Evolutionary conservation across 1,284 basidiomycete genomes (phyloP).

Genomic region (Malassezia japonica): DNA sequence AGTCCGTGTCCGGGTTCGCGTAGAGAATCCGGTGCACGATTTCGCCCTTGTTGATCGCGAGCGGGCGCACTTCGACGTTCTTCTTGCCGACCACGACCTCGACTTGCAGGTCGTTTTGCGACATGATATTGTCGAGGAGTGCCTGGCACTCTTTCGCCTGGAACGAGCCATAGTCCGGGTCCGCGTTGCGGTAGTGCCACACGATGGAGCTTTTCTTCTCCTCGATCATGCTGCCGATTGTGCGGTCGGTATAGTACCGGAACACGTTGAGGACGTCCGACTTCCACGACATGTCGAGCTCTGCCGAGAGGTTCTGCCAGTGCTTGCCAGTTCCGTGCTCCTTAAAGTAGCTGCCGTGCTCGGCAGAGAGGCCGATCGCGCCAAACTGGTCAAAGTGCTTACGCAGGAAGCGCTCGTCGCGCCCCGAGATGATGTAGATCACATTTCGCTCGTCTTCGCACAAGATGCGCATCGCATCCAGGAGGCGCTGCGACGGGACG

Average conservation of each 20-base stretch:
- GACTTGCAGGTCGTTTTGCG: constrained; percentile 44
- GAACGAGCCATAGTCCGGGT: constrained; percentile 77
- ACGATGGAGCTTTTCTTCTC: constrained; percentile 93
- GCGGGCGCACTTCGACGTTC: constrained; percentile 90
- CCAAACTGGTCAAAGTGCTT: constrained; percentile 78
- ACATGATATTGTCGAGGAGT: constrained; percentile 69
- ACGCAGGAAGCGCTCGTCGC: constrained; percentile 85
- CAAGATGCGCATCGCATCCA: constrained; percentile 65
- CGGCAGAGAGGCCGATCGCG: constrained; percentile 80
- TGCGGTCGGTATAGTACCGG: constrained; percentile 87
- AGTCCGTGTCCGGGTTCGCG: constrained; percentile 81
- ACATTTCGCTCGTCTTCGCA: constrained; percentile 73
- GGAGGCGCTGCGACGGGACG: constrained; percentile 65
- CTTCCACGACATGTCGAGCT: constrained; percentile 97
- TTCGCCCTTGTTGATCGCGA: constrained; percentile 95
- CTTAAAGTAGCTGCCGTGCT: constrained; percentile 87
- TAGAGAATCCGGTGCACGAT: constrained; percentile 90
- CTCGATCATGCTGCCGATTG: constrained; percentile 90
- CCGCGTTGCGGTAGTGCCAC: constrained; percentile 88
- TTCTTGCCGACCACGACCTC: constrained; percentile 67
- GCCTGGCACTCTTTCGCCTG: constrained; percentile 79
- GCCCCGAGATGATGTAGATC: constrained; percentile 93
- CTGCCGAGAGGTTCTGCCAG: constrained; percentile 82
- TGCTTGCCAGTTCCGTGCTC: constrained; percentile 57
- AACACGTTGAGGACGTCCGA: constrained; percentile 87